phyloP scores from a whole-genome alignment of 352 stramenopile genomes.

The Globisporangium emineosum region DNA sequence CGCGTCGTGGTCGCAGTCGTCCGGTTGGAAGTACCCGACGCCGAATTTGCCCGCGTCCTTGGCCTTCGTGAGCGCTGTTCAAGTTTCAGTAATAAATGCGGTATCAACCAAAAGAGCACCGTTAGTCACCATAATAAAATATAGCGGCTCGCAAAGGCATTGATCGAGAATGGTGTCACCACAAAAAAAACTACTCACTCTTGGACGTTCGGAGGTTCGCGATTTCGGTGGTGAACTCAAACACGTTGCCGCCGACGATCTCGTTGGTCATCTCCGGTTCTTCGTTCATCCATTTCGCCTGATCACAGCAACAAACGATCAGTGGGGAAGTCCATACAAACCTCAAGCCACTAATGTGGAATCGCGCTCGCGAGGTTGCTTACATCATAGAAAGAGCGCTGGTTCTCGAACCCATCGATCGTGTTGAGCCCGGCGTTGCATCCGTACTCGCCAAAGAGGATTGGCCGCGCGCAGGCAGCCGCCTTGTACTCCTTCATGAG shows the following conservation, averaged over 20 bases:
- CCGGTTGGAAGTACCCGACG: conserved; percentile 42
- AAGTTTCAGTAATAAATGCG: not conserved
- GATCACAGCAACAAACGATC: not conserved
- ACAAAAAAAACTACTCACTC: conserved; percentile 11
- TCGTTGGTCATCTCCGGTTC: conserved; percentile 67
- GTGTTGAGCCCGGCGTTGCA: conserved; percentile 54
- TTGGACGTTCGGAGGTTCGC: conserved; percentile 32
- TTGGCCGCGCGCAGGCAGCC: conserved; percentile 31
- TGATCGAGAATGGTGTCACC: not conserved
- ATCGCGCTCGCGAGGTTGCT: conserved; percentile 3
- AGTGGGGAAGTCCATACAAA: not conserved
- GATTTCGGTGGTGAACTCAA: conserved; percentile 78
- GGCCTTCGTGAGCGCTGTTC: conserved; percentile 27
- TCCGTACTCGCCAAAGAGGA: conserved; percentile 61
- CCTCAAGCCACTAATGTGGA: not conserved
- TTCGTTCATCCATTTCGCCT: conserved; percentile 87
- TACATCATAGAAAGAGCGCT: conserved; percentile 45
- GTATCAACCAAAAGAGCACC: not conserved
- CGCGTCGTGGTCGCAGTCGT: conserved; percentile 44
- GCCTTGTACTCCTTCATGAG: conserved; percentile 49
- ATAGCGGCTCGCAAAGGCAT: not conserved
- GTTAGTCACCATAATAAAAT: not conserved
- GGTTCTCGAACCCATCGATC: conserved; percentile 44
- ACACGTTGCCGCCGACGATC: conserved; percentile 76
- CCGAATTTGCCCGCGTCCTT: conserved; percentile 41